Base-by-base conservation (phyloP, 2,329 filamentous ascomycete genomes). In the Tolypocladium endophyticum region DNA sequence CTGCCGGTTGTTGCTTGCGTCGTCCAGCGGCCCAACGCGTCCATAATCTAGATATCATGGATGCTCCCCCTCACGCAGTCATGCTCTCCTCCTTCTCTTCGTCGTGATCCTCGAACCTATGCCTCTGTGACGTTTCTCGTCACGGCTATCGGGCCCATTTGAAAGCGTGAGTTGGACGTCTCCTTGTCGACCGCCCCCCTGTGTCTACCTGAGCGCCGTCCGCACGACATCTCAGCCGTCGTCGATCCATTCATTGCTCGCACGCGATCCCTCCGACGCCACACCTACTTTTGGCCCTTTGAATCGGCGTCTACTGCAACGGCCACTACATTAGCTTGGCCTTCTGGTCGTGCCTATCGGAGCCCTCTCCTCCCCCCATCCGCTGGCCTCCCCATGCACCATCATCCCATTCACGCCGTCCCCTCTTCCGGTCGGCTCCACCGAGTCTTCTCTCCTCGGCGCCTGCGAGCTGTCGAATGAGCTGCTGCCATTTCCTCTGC, bases 381-480 rank as follows among this genome's bases (percentile, higher is more conserved):
- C 38, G 50, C 55, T 36, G 33, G 30, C 52, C 57, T 47, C 36
- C 59, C 41, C 41, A 45, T 55, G 56, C 56, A 59, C 55, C n/a
- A 36, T 58, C 41, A n/a, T 54, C 45, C 55, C 50, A 53, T 60
- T 38, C 66, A 61, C 62, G 63, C 64, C 63, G 64, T 67, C 28
- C 35, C 61, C 63, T 64, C 64, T 62, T 63, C 62, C 63, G 58
- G 61, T 64, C 55, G 23, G 47, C 64, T 72, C 71, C 72, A 72
- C 72, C 70, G 68, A 64, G 62, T 65, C 66, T 66, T 69, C 66
- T 66, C 66, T 59, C 41, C 66, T 65, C 68, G 67, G 68, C 70
- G 71, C 73, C 75, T 79, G 63, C 60, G 61, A 57, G 43, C 58
- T 61, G 65, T 71, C 69, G 69, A 73, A 72, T 72, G 64, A 68